Conservation (phyloP, 257 asterid genomes). For the Solanum microdontum region DNA sequence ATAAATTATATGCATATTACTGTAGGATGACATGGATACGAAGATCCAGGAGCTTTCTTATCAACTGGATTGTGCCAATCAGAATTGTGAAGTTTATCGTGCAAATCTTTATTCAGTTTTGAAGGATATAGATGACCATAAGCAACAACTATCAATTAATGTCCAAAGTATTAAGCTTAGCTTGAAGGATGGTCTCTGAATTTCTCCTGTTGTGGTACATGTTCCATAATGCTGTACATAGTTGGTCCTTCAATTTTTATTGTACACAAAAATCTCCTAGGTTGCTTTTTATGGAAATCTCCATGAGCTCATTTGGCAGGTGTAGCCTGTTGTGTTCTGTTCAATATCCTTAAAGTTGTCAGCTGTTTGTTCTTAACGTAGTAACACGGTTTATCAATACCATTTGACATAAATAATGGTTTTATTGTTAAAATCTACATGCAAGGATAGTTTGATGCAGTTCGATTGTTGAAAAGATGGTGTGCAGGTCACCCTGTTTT, state of each 20-base stretch:
- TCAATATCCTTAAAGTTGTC: background rate
- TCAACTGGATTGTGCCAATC: constrained; percentile 63
- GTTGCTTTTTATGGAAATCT: background rate
- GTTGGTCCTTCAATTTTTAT: background rate
- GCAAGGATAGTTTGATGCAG: background rate
- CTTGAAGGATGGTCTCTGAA: constrained; percentile 53
- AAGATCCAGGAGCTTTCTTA: constrained; percentile 52
- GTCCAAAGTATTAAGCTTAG: constrained; percentile 67
- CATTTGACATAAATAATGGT: background rate
- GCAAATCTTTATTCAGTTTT: constrained; percentile 63
- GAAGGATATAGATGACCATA: constrained; percentile 88
- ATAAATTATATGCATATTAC: background rate
- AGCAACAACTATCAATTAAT: constrained; percentile 61
- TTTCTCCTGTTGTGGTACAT: constrained; percentile 2
- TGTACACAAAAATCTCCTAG: background rate
- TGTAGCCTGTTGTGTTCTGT: background rate
- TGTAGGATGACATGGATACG: constrained; percentile 74
- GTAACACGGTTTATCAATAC: background rate
- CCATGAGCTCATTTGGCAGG: background rate
- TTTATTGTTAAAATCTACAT: background rate
- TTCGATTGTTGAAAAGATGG: background rate
- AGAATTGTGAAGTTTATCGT: constrained; percentile 71
- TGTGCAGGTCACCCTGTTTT: background rate
- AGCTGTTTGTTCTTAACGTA: background rate
- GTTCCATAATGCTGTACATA: background rate